Conservation (phyloP, 225 moss, liverwort and hornwort species). For the Bryum argenteum region DNA sequence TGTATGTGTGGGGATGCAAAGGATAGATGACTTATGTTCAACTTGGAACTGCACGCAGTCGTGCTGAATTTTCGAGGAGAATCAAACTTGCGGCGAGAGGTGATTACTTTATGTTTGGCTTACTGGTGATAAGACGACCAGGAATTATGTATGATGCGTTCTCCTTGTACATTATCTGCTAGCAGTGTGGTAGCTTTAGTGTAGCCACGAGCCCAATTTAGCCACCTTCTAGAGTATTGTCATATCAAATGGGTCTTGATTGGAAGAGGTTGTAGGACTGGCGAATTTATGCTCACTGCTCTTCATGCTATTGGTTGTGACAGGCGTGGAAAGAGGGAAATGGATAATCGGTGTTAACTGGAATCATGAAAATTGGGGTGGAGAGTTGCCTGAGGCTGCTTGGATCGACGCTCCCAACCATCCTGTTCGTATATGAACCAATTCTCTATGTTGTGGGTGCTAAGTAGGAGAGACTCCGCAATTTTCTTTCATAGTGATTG, state of each 20-base stretch:
- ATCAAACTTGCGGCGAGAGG: slow-evolving; percentile 61
- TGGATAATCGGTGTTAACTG: slow-evolving; percentile 78
- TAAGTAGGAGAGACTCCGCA: slow-evolving; percentile 13
- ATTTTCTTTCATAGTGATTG: slow-evolving; percentile 21
- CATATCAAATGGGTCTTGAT: too few species aligned
- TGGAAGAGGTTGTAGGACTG: too few species aligned
- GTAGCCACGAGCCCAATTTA: slow-evolving; percentile 8
- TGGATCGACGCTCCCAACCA: slow-evolving; percentile 86
- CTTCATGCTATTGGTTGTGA: not conserved
- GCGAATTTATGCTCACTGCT: not conserved
- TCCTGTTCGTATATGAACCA: slow-evolving; percentile 55
- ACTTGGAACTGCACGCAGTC: slow-evolving; percentile 62
- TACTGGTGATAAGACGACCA: not conserved
- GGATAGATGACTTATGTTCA: slow-evolving; percentile 69
- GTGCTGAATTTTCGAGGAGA: slow-evolving; percentile 55
- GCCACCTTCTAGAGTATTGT: not conserved
- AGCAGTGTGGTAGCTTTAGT: slow-evolving; percentile 24
- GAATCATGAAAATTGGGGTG: slow-evolving; percentile 87
- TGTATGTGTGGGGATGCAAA: slow-evolving; percentile 35
- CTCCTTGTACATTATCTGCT: slow-evolving; percentile 10
- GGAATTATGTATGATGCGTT: slow-evolving; percentile 8
- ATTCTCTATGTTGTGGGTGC: slow-evolving; percentile 11
- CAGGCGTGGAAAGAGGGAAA: slow-evolving; percentile 58
- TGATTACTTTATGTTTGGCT: slow-evolving; percentile 26
- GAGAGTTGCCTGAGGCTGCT: slow-evolving; percentile 71